Evolutionary conservation across 257 asterid species (phyloP), one percentile per base, ranked within the genome.

Genomic region (Plantago ovata): DNA sequence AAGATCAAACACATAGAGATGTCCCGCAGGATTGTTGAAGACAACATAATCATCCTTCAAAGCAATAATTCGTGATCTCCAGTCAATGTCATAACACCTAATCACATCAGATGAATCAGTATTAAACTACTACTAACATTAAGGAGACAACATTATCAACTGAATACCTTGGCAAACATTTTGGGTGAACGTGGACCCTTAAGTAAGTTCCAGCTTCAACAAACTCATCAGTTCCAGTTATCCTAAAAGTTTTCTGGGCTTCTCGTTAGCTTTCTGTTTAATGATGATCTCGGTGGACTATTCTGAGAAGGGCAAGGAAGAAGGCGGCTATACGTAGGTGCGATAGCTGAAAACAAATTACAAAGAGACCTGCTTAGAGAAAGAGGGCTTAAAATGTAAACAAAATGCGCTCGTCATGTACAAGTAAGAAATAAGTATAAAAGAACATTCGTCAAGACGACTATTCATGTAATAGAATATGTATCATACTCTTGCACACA

Each of bases 21-120:
- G 87, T 92, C 96, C 94, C 20, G 98, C 96, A 70, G 98, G 98
- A 72, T 92, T 92, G 81, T 92, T 92, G 64, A 92, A 69, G 69
- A 92, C 83, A 65, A 85, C 94, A 47, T 81, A 88, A 70, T 72
- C 58, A 39, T 81, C 93, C n/a, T 87, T 73, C 68, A 77, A 81
- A 57, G 92, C 94, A 74, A 92, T 66, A 67, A 92, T 72, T 78
- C 98, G 84, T 43, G 95, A 88, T 73, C 66, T 79, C n/a, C n/a
- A n/a, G n/a, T n/a, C n/a, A n/a, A n/a, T n/a, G n/a, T n/a, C n/a
- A n/a, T n/a, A n/a, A n/a, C 98, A 88, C 84, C 96, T 92, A 83
- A 53, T 58, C 60, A 72, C 38, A 59, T 20, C 57, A 70, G 32
- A 69, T 28, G 42, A 50, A 49, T n/a, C 12, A 47, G 24, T 12